Evolutionary conservation across 2,329 filamentous ascomycete genomes (phyloP).

Genomic region (Ceratocystis papillata): DNA sequence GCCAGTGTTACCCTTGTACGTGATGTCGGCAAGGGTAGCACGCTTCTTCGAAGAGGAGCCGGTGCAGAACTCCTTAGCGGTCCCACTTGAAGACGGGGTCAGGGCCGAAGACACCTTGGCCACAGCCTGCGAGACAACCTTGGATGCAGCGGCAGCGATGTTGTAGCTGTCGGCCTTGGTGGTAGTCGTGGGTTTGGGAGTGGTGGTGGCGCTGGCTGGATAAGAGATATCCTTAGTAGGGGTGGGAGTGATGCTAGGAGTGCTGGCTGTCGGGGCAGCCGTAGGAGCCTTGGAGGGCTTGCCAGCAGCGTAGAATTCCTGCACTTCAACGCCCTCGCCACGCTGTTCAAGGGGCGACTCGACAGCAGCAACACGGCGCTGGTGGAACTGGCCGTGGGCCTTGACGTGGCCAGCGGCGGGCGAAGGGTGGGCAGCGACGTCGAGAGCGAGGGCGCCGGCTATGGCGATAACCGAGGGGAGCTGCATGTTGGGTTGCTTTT

Average conservation of each 20-base stretch:
- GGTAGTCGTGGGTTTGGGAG: slow-evolving; percentile 16
- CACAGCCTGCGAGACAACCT: slow-evolving; percentile 18
- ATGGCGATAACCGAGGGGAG: slow-evolving; percentile 34
- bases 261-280: slow-evolving; percentile 26
- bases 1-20: slow-evolving; percentile 41
- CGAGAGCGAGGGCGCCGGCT: slow-evolving; percentile 33
- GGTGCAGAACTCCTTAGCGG: slow-evolving; percentile 30
- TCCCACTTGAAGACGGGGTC: slow-evolving; percentile 25
- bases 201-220: slow-evolving; percentile 23
- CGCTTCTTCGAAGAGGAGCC: slow-evolving; percentile 35
- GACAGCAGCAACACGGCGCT: slow-evolving; percentile 29
- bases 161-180: slow-evolving; percentile 1
- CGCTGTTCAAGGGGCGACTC: slow-evolving; percentile 22
- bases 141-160: neutral
- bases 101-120: slow-evolving; percentile 31
- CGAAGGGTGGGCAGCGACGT: slow-evolving; percentile 36
- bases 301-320: slow-evolving; percentile 31
- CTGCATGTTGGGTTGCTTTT: slow-evolving; percentile 33
- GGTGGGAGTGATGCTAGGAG: slow-evolving; percentile 24
- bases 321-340: slow-evolving; percentile 11
- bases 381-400: slow-evolving; percentile 30
- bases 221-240: slow-evolving; percentile 12
- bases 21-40: slow-evolving; percentile 38
- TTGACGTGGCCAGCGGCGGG: slow-evolving; percentile 31
- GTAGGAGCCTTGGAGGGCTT: slow-evolving; percentile 28